Percentiles rank a stretch among this genome's conserved stretches.
Evolutionary conservation across 2,329 filamentous ascomycete genomes (phyloP).

Genomic region (Emydomyces testavorans): DNA sequence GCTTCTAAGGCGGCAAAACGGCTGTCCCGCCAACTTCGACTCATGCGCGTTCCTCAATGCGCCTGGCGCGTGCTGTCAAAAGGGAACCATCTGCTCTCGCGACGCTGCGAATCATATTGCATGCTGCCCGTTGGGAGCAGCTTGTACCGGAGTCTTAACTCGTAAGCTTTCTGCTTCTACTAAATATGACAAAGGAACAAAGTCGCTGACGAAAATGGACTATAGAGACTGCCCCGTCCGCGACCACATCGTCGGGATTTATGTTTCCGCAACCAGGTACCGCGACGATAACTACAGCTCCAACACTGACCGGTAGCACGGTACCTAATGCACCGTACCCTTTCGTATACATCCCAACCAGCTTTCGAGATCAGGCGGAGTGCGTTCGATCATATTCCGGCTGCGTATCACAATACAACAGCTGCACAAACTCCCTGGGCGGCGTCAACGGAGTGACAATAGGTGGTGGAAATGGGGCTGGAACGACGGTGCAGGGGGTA

Average conservation of each 20-base stretch:
- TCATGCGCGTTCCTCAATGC: conserved; percentile 44
- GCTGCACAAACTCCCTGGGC: conserved; percentile 37
- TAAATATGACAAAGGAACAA: conserved; percentile 9
- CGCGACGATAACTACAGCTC: conserved; percentile 22
- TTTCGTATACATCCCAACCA: conserved; percentile 44
- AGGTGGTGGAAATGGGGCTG: conserved; percentile 36
- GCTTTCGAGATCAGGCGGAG: conserved; percentile 40
- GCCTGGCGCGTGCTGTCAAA: conserved; percentile 45
- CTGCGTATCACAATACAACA: conserved; percentile 39
- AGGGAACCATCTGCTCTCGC: conserved; percentile 43
- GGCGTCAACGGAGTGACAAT: conserved; percentile 44
- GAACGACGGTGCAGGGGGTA: conserved; percentile 38
- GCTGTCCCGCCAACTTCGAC: conserved; percentile 43
- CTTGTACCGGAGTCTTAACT: conserved; percentile 46
- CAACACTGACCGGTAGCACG: conserved; percentile 30
- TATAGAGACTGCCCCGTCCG: conserved; percentile 17
- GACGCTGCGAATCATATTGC: conserved; percentile 48
- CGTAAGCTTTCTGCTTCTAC: conserved; percentile 14
- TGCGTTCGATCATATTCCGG: conserved; percentile 45
- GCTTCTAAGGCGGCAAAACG: conserved; percentile 21
- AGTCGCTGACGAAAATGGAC: conserved; percentile 17
- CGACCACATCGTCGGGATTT: conserved; percentile 23
- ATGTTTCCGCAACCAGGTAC: conserved; percentile 27
- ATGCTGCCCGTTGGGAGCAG: conserved; percentile 48
- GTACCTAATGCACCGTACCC: conserved; percentile 42